phyloP scores from a whole-genome alignment of 2,329 filamentous ascomycete species.

The Trichoderma arundinaceum region DNA sequence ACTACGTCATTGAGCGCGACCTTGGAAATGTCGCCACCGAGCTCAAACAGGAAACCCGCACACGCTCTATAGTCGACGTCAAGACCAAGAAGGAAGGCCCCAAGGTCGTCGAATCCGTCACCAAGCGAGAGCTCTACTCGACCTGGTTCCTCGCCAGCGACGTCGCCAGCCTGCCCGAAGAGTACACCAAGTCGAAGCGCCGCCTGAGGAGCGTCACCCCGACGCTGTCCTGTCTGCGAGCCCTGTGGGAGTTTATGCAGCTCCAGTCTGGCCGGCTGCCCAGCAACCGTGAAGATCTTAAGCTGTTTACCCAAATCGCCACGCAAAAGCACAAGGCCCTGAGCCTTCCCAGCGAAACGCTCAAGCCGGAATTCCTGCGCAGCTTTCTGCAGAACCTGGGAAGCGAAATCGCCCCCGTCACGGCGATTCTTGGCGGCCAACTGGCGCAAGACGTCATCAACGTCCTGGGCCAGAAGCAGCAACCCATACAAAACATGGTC shows the following conservation, averaged over 20 bases:
- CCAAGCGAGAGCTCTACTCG: constrained; percentile 88
- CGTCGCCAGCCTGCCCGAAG: constrained; percentile 71
- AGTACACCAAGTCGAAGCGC: constrained; percentile 70
- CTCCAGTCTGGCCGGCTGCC: constrained; percentile 60
- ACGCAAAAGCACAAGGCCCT: constrained; percentile 79
- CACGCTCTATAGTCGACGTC: constrained; percentile 74
- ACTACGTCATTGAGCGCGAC: constrained; percentile 86
- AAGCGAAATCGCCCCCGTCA: constrained; percentile 83
- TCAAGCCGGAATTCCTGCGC: constrained; percentile 74
- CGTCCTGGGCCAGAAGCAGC: constrained; percentile 86
- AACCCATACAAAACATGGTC: constrained; percentile 94
- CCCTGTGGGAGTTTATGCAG: constrained; percentile 81
- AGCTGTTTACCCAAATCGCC: constrained; percentile 76
- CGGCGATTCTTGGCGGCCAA: constrained; percentile 86
- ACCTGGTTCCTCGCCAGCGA: constrained; percentile 84
- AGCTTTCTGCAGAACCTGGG: constrained; percentile 87
- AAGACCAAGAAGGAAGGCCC: constrained; percentile 70
- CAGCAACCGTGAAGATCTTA: constrained; percentile 68
- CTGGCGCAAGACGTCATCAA: constrained; percentile 98
- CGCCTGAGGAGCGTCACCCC: constrained; percentile 80
- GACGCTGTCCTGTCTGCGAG: constrained; percentile 82
- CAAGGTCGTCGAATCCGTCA: constrained; percentile 82
- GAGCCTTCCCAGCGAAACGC: constrained; percentile 68
- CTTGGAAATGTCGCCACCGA: constrained; percentile 74
- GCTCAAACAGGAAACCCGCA: constrained; percentile 71